phyloP scores from a whole-genome alignment of 306 rosid genomes.

The Trichosanthes truncata region DNA sequence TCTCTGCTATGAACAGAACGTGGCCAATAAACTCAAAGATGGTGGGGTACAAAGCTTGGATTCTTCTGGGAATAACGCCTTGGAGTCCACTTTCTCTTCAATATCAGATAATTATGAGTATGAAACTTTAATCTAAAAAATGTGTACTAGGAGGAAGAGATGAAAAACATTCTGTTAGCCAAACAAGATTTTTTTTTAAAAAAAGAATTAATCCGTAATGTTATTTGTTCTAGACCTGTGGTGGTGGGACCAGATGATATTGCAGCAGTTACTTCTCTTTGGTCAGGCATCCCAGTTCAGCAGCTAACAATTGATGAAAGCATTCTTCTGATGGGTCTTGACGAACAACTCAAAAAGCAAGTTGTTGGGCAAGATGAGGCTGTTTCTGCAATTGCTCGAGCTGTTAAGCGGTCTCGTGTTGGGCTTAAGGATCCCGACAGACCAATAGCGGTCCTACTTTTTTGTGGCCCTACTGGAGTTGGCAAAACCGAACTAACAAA shows the following conservation, averaged over 20 bases:
- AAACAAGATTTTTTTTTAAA: neutral
- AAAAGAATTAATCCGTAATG: neutral
- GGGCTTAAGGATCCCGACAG: slow-evolving; percentile 23
- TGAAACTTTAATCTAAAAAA: slow-evolving; percentile 23
- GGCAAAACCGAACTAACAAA: slow-evolving; percentile 22
- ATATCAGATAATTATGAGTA: slow-evolving; percentile 42
- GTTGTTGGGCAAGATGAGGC: slow-evolving; percentile 26
- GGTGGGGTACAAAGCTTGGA: slow-evolving; percentile 36
- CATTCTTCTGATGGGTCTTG: slow-evolving; percentile 13
- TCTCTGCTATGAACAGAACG: slow-evolving; percentile 28
- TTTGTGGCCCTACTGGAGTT: slow-evolving; percentile 25
- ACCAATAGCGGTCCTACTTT: slow-evolving; percentile 23
- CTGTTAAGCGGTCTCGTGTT: slow-evolving; percentile 23
- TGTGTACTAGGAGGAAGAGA: neutral
- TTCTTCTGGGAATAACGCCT: slow-evolving; percentile 25
- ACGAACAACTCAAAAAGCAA: slow-evolving; percentile 11
- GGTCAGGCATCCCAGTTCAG: slow-evolving; percentile 24
- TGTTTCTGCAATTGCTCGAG: slow-evolving; percentile 19
- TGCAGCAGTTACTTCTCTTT: slow-evolving; percentile 13
- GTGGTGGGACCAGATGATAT: slow-evolving; percentile 17
- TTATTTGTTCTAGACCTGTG: slow-evolving; percentile 2
- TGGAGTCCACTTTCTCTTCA: slow-evolving; percentile 44
- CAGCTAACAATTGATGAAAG: slow-evolving; percentile 18
- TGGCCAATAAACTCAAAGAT: slow-evolving; percentile 46
- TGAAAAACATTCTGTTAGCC: slow-evolving; percentile 1